Evolutionary conservation across 352 stramenopile genomes (phyloP).

Genomic region (Globisporangium paddicum): DNA sequence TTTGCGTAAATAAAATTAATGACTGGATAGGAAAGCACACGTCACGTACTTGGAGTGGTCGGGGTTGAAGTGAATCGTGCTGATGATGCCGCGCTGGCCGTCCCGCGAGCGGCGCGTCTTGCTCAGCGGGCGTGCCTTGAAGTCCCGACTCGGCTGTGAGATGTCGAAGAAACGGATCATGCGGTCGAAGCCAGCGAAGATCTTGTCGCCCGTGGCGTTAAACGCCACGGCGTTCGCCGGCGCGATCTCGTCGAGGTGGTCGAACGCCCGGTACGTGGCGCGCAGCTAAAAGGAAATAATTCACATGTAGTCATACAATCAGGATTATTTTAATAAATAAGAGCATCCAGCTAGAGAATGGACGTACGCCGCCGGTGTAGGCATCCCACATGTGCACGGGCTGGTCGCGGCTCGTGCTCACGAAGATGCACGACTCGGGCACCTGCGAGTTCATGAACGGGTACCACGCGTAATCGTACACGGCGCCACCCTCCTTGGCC

Average conservation of each 20-base stretch:
- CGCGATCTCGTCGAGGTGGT: slow-evolving; percentile 86
- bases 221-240: slow-evolving; percentile 78
- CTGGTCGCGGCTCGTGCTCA: slow-evolving; percentile 81
- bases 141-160: slow-evolving; percentile 58
- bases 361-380: slow-evolving; percentile 59
- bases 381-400: slow-evolving; percentile 92
- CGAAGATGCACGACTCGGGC: slow-evolving; percentile 80
- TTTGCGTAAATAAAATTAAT: too few relatives aligned
- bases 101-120: slow-evolving; percentile 60
- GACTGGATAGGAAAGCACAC: too few relatives aligned
- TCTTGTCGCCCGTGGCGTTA: slow-evolving; percentile 67
- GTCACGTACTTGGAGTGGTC: slow-evolving; percentile 65
- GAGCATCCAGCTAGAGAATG: too few relatives aligned
- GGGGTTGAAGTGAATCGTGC: slow-evolving; percentile 74
- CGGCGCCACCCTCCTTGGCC: slow-evolving; percentile 61
- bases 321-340: too few relatives aligned
- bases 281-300: slow-evolving; percentile 54
- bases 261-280: slow-evolving; percentile 75
- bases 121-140: slow-evolving; percentile 41
- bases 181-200: slow-evolving; percentile 85
- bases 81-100: slow-evolving; percentile 76
- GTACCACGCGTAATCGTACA: slow-evolving; percentile 90
- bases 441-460: slow-evolving; percentile 78
- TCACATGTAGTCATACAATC: too few relatives aligned
- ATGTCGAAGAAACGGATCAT: slow-evolving; percentile 83